A percentile compares a stretch with the other conserved stretches of the same genome.
These are phyloP conservation scores for Fraxinus greggii DNA, from an alignment of 305 asterid species.

Conservation along the genomic window DNA sequence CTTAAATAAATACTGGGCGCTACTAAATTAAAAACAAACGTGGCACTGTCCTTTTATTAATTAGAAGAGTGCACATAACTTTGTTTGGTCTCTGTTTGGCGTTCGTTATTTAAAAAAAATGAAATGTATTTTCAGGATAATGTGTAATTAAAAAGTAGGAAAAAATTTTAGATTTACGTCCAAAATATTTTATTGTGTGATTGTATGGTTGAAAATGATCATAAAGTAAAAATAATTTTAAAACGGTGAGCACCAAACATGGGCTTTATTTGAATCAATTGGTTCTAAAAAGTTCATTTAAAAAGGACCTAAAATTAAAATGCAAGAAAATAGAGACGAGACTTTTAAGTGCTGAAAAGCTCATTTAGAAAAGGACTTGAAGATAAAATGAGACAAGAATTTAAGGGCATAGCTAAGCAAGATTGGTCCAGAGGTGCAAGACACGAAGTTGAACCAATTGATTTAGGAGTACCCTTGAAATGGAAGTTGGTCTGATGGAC, in stretches of 20 bases:
- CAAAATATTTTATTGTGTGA: too few species aligned
- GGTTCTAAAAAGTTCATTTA: background rate
- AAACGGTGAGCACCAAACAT: too few species aligned
- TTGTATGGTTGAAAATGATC: too few species aligned
- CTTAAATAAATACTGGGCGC: too few species aligned
- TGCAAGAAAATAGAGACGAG: background rate
- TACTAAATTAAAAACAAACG: background rate
- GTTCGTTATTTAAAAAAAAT: too few species aligned
- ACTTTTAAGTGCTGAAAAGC: background rate
- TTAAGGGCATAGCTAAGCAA: background rate
- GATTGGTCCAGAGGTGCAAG: background rate
- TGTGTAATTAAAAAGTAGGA: too few species aligned
- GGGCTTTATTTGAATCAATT: background rate
- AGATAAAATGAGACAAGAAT: background rate
- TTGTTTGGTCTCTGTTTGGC: too few species aligned
- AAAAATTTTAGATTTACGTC: too few species aligned
- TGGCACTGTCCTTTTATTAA: background rate
- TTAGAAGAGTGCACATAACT: background rate
- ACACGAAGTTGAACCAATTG: background rate
- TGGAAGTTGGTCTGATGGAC: background rate
- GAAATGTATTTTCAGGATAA: too few species aligned
- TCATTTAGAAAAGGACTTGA: background rate
- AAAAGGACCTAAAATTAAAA: background rate
- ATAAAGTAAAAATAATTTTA: too few species aligned
- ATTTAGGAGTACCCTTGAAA: background rate